Evolutionary conservation across 495 filamentous ascomycete species (phyloP), one percentile per base, ranked within the genome.

Genomic region (Podospora sp.): DNA sequence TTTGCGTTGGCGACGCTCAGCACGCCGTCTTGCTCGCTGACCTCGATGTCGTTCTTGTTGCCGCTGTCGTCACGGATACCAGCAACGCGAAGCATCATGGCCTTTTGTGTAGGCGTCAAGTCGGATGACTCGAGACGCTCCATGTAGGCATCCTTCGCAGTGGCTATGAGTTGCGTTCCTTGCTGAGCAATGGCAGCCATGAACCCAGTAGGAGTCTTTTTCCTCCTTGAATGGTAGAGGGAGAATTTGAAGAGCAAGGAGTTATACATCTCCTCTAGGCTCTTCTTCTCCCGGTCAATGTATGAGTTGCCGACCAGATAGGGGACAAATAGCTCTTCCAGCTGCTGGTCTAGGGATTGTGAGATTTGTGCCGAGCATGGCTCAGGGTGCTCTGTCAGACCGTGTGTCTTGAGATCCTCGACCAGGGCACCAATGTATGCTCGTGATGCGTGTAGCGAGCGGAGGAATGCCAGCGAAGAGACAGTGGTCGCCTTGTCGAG

Each of bases 311-410:
- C 93, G 33, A 93, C 86, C 62, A 99, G 91, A 73, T 98, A 98
- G 0, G 96, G 96, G 18, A 98, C 90, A 72, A 99, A 98, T 12
- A 99, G 79, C 67, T 98, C 96, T 68, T 98, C 96, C 51, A 99
- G 81, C 77, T 99, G 96, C 73, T 97, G 95, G 73, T 99, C 96
- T 26, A 99, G 83, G 14, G 90, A 86, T 33, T 94, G 83, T 0
- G 93, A 87, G 27, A 92, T 95, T 71, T 95, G 91, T 1, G 92
- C 89, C 7, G 93, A 95, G 33, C 92, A 91, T 0, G 93, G 87
- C 68, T 97, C 95, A 0, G 96, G 96, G 68, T 97, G 91, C 69
- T 98, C 96, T 9, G 94, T 98, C 67, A 99, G 81, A 7, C 96
- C 96, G 73, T 99, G 96, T 0, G 90, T 82, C 76, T 98, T 99